Evolutionary conservation across 2,329 filamentous ascomycete genomes (phyloP), one percentile per base, ranked within the genome.

Genomic region (Aaosphaeria pasadenensis): DNA sequence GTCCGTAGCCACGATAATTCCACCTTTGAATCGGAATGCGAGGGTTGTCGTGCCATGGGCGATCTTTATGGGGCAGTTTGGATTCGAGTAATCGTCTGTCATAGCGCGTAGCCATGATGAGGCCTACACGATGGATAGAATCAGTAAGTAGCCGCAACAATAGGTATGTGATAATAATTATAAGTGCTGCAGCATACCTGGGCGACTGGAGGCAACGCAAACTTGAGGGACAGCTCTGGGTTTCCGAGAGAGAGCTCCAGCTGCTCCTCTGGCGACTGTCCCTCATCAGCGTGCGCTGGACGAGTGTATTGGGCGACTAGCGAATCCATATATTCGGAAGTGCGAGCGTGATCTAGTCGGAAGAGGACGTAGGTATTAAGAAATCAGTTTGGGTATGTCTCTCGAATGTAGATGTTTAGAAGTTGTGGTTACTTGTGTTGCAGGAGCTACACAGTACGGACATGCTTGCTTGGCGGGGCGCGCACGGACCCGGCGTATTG

Each of bases 11-110:
- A 99, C 92, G 69, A 99, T 95, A 76, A 99, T 97, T 70, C 94
- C 94, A 65, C 91, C 91, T 77, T 97, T 86, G 82, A 97, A 99
- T 70, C 92, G 86, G 82, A 99, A 99, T 55, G 91, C 92, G 53
- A 99, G 85, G 45, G 94, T 99, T 50, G 94, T 99, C 53, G 94
- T 99, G 70, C 94, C 94, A 83, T 99, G 94, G 56, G 94, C 94
- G 66, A 99, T 91, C 83, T 99, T 99, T 83, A 99, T 99, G 62
- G 94, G 94, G 75, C 91, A 96, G 75, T 88, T 85, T 51, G 94
- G 91, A 80, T 99, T 99, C 64, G 91, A 86, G 74, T 91, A 86
- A 82, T 99, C 94, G 78, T 99, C 94, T 60, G 94, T 97, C 74
- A 90, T 90, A 62, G 94, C 89, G 70, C 94, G 91, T 66, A 99